Evolutionary conservation across 805 yeast genomes (phyloP), one percentile per base, ranked within the genome.

Genomic region (Candida incommunis): DNA sequence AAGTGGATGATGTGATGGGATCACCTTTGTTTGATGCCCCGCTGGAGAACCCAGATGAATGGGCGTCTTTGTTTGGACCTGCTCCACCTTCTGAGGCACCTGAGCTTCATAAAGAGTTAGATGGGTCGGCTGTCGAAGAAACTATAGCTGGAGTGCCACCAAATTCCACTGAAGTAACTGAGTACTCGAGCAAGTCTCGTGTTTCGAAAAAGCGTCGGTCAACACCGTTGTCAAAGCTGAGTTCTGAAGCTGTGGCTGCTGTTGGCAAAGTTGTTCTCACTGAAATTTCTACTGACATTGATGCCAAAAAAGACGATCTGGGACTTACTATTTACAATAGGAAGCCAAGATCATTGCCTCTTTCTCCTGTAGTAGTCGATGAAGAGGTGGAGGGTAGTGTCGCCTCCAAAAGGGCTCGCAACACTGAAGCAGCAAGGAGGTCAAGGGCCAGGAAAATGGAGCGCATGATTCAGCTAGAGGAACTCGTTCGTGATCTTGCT

Each of bases 391-490:
- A 54, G 40, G 34, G 44, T 13, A 44, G 41, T 11, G 51, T 50
- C 4, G 48, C 53, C 41, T 62, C 82, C 56, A 90, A 90, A 69
- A 80, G 97, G 61, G 97, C 97, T 5, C 80, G 90, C 65, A 90
- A 92, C 73, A 90, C 90, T n/a, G 65, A 79, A 42, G 96, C 97
- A 53, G 96, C 96, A 4, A 78, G 96, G 64, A 76, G 96, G 59
- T 86, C 95, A 23, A 73, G 96, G 58, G 96, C 96, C 22, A 78
- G 96, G 60, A 90, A 90, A 67, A 76, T 84, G 78, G 88, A 88
- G 64, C 76, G 95, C 62, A 84, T 88, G 95, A 57, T 67, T 47
- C 94, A 84, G 61, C 69, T 88, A 59, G 96, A 90, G 64, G 76
- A 66, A 22, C 82, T 78, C 60, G 90, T 87, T 46, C 88, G 83